A percentile compares a stretch with the other conserved stretches of the same genome.
Evolutionary conservation across 805 yeast genomes (phyloP).

Genomic region (Candida odintsovae): DNA sequence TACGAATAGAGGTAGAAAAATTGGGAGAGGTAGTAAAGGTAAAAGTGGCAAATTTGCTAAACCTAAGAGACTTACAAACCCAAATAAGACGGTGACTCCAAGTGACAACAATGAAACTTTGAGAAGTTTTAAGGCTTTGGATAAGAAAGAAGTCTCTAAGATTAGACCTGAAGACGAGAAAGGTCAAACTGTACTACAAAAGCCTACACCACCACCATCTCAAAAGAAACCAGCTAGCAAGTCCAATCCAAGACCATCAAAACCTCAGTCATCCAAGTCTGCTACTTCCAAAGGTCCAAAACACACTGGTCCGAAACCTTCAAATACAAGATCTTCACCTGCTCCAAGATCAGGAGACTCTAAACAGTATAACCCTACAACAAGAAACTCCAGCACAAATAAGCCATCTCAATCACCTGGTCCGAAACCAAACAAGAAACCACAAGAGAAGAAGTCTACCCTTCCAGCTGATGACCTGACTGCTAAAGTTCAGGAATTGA

Average conservation of each 20-base stretch:
- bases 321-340: neutral
- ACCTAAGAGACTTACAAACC: slow-evolving; percentile 12
- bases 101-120: slow-evolving; percentile 34
- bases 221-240: neutral
- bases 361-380: neutral
- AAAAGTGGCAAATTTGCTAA: slow-evolving; percentile 7
- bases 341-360: neutral
- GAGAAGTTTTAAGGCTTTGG: slow-evolving; percentile 30
- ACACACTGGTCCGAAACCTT: neutral
- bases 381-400: neutral
- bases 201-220: neutral
- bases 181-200: neutral
- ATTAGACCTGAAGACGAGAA: slow-evolving; percentile 18
- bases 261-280: neutral
- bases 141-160: slow-evolving; percentile 19
- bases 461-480: neutral
- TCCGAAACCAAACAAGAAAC: neutral
- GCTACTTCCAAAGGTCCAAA: neutral
- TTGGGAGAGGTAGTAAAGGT: slow-evolving; percentile 29
- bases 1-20: slow-evolving; percentile 27
- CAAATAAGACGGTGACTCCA: slow-evolving; percentile 30
- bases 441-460: neutral
- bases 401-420: neutral
- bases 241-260: neutral
- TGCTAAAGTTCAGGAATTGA: neutral